Base-by-base conservation (phyloP, 2,329 filamentous ascomycete species). In the Phialophora tarda region DNA sequence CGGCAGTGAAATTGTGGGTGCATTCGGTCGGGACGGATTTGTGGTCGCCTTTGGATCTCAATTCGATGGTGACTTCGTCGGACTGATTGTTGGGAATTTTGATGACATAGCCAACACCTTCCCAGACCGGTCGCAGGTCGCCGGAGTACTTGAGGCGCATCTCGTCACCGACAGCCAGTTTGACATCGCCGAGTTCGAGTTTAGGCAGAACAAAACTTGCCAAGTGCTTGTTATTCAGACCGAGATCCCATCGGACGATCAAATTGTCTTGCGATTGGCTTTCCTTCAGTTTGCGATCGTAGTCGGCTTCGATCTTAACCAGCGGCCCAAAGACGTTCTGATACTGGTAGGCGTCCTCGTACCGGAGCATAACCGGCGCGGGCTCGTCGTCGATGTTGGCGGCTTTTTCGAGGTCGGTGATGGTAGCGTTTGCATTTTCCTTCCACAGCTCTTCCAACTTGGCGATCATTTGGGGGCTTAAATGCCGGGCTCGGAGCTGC, bases 41-140 rank as follows among this genome's bases (percentile, higher is more conserved):
- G 81, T 98, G 93, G 76, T 96, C 96, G 68, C 92, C 93, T 69
- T 95, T 94, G 74, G 95, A 92, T 72, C 95, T 91, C 76, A 99
- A 82, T 78, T 99, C 95, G 71, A 99, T 90, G 10, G 91, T 96
- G 60, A 99, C 95, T 77, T 99, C 94, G 75, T 99, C 95, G 14
- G 93, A 97, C 81, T 97, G 93, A 79, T 98, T 98, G 84, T 99
- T 98, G 24, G 95, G 96, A 67, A 99, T 98, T 82, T 99, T 99
- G 82, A 98, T 93, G 68, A 99, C 95, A 78, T 99, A 99, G 71
- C 95, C 95, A 38, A 99, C 95, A 44, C 95, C 95, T 77, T 99
- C 95, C 95, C 95, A 99, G 66, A 92, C 88, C 14, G 91, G 86
- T 50, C 93, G 91, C 58, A 99, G 84, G 78, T 98, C 95, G 72